Evolutionary conservation across 768 basidiomycete species (phyloP).

Genomic region (Boletellus sp.): DNA sequence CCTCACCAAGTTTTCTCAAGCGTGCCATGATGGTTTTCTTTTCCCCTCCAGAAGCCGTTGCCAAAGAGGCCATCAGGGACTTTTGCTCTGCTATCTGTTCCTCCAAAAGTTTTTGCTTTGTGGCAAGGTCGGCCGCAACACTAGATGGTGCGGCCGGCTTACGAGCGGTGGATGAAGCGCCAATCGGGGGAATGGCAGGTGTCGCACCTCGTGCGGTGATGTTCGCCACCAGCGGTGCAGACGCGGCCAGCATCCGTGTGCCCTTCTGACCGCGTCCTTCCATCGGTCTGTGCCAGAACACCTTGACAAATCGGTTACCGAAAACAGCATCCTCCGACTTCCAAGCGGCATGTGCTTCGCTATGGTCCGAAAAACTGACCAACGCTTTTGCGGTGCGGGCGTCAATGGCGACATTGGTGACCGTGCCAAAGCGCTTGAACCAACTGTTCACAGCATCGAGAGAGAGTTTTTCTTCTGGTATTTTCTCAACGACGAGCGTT

Average conservation of each 20-base stretch:
- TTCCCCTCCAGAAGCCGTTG: slow-evolving; percentile 60
- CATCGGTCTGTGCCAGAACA: slow-evolving; percentile 94
- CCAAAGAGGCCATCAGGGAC: slow-evolving; percentile 67
- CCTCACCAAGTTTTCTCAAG: slow-evolving; percentile 72
- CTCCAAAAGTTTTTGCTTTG: slow-evolving; percentile 72
- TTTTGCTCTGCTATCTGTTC: slow-evolving; percentile 89
- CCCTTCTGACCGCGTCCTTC: slow-evolving; percentile 85
- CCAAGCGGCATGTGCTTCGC: slow-evolving; percentile 86
- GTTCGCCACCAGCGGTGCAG: slow-evolving; percentile 71
- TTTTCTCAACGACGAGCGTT: slow-evolving; percentile 91
- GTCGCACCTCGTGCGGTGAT: slow-evolving; percentile 49
- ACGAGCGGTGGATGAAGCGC: slow-evolving; percentile 28
- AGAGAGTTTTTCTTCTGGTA: slow-evolving; percentile 78
- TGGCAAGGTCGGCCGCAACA: slow-evolving; percentile 53
- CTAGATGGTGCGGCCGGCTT: slow-evolving; percentile 37
- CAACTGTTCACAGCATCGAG: slow-evolving; percentile 77
- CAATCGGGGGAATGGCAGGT: slow-evolving; percentile 37
- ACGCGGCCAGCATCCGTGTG: slow-evolving; percentile 73
- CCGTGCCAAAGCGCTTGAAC: slow-evolving; percentile 90
- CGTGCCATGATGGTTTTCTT: slow-evolving; percentile 78
- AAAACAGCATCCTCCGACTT: slow-evolving; percentile 94
- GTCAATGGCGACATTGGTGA: slow-evolving; percentile 91
- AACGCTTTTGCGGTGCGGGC: slow-evolving; percentile 69
- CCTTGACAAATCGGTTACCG: slow-evolving; percentile 89
- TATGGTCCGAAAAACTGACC: slow-evolving; percentile 81